Percentiles rank a stretch among this genome's conserved stretches.
Evolutionary conservation across 306 rosid species (phyloP).

Genomic region (Coriaria nepalensis): DNA sequence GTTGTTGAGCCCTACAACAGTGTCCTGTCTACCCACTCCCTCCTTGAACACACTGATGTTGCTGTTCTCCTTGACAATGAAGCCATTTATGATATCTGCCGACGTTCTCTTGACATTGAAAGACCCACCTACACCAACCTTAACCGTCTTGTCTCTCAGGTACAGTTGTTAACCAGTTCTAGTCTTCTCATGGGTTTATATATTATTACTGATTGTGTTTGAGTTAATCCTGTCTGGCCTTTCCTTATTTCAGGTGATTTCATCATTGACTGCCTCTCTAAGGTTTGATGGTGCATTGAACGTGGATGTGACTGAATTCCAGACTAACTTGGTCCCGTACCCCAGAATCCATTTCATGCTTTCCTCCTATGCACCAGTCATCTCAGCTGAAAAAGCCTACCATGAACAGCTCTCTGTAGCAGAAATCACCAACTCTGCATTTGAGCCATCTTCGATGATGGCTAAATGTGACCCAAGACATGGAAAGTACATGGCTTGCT

Average conservation of each 20-base stretch:
- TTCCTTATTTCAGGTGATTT: conserved; percentile 40
- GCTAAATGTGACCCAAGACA: conserved; percentile 80
- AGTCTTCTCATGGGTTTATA: too few species aligned
- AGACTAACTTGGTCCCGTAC: conserved; percentile 72
- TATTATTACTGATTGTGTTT: neutral
- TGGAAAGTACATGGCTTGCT: conserved; percentile 80
- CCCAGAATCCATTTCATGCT: conserved; percentile 87
- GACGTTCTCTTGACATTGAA: conserved; percentile 78
- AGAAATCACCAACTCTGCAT: conserved; percentile 66
- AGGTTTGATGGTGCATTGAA: conserved; percentile 77
- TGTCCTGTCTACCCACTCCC: conserved; percentile 75
- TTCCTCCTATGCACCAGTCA: conserved; percentile 71
- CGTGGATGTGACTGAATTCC: conserved; percentile 73
- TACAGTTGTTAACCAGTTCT: conserved; percentile 1
- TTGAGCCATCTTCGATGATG: conserved; percentile 85
- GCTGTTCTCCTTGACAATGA: conserved; percentile 70
- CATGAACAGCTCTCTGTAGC: conserved; percentile 76
- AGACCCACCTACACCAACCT: conserved; percentile 78
- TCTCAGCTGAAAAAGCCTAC: conserved; percentile 76
- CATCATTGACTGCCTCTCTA: conserved; percentile 64
- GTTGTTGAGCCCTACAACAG: conserved; percentile 86
- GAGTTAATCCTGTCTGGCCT: neutral
- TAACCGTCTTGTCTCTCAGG: conserved; percentile 69
- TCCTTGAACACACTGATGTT: conserved; percentile 69
- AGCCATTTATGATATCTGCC: conserved; percentile 67